Base-by-base conservation (phyloP, 1,139 yeast species). In the Entelexis paramagnoliae region DNA sequence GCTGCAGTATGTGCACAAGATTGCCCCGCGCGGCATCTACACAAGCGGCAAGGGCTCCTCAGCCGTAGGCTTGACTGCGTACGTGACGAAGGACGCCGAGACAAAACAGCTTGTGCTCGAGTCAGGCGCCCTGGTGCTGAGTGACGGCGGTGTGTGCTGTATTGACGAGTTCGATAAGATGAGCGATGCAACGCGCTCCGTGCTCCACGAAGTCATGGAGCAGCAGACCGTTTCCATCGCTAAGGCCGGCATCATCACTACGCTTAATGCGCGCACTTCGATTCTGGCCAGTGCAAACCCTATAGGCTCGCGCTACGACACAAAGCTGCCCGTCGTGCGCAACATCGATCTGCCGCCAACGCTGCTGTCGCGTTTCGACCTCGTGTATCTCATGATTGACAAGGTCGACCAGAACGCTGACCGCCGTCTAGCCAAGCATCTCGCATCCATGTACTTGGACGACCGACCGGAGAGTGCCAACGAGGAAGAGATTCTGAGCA, bases 41-140 rank as follows among this genome's bases (percentile, higher is more conserved):
- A 91, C 99, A 1, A 88, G 96, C 1, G 99, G 99, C 68, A 91
- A 91, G 64, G 98, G 98, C 51, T 88, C 97, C 0, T 91, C 98
- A 24, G 99, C 99, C 0, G 99, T 91, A 52, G 99, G 99, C 72
- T 75, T 91, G 64, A 91, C 99, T 0, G 98, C 99, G 0, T 91
- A 91, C 66, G 83, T 91, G 52, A 89, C 98, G 9, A 76, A 96
- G 64, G 99, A 91, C 67, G 77, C 85, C 43, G 98, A 91, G 62
- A 87, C 97, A 1, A 85, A 80, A 62, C 98, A 91, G 65, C 72
- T 91, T 49, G 98, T 91, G 8, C 74, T 91, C 54, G 99, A 91
- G 66, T 80, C 91, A 65, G 99, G 99, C 67, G 99, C 99, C 0
- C 75, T 91, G 59, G 98, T 91, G 13, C 74, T 91, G 50, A 87